Evolutionary conservation across 495 filamentous ascomycete species (phyloP), one percentile per base, ranked within the genome.

Genomic region (Xylaria venustula): DNA sequence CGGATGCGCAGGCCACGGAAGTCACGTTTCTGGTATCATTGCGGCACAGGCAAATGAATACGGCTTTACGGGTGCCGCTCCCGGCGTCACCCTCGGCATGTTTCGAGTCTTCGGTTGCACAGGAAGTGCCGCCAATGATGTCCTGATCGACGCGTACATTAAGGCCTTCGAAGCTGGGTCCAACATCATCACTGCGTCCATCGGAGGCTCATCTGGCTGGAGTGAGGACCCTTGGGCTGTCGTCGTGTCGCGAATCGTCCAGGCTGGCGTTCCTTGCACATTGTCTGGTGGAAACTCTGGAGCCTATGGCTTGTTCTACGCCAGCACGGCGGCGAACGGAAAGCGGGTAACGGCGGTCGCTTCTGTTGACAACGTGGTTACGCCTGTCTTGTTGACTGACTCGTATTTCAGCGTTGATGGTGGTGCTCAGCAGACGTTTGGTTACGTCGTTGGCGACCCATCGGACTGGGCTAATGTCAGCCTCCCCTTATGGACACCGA

Each of bases 151-250:
- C 12, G 83, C 83, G 6, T 85, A 83, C 61, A 77, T 81, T 66
- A 74, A 72, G 71, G 84, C 83, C 4, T 85, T 79, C 60, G 79
- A 85, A 64, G 82, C 73, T 44, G 82, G 82, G 12, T 80, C 78
- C 28, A 82, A 86, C 65, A 78, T 87, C 63, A 87, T 87, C 64
- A 83, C 83, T 25, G 81, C 81, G 11, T 85, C 82, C 6, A 80
- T 87, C 47, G 84, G 84, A n/a, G 77, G 77, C 0, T 69, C 81
- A 22, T 77, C 74, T 0, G 84, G 83, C 12, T 86, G 82, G 82
- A 71, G 72, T 2, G 82, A 85, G 63, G 81, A 82, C 44, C 76
- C 80, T 6, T 85, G 82, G 81, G 76, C 79, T 15, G 73, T 75
- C 11, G 81, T 77, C 2, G 79, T 83, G 15, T 77, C 78, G 28